These are phyloP conservation scores for Myriosclerotinia curreyana DNA, from an alignment of 2,329 filamentous ascomycete species.

Conservation along the genomic window DNA sequence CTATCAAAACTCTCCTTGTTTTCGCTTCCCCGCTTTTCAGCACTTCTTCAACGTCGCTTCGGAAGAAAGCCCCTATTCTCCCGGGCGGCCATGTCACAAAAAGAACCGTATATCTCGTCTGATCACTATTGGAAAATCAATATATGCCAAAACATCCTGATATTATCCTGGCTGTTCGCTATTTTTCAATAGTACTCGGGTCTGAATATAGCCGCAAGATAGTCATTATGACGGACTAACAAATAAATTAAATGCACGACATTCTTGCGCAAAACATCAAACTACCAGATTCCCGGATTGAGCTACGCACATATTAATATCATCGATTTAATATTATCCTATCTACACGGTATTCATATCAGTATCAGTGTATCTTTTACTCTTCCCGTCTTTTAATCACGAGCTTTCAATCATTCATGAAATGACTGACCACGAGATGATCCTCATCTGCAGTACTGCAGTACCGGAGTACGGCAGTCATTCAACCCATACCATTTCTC, in stretches of 20 bases:
- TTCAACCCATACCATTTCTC: neutral
- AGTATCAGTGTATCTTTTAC: neutral
- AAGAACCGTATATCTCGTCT: neutral
- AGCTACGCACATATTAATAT: conserved; percentile 8
- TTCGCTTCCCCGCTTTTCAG: conserved; percentile 8
- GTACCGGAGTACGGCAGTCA: conserved; percentile 14
- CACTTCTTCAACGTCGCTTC: neutral
- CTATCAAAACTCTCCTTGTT: conserved; percentile 7
- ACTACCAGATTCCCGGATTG: conserved; percentile 18
- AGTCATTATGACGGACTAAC: neutral
- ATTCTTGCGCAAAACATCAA: conserved; percentile 7
- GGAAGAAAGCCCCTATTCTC: conserved; percentile 1
- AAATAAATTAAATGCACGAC: conserved; percentile 17
- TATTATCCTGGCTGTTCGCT: neutral
- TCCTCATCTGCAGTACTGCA: conserved; percentile 2
- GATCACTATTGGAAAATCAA: neutral
- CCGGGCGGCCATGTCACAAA: neutral
- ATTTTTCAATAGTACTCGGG: conserved; percentile 1
- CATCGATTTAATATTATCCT: conserved; percentile 7
- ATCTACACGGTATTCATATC: neutral
- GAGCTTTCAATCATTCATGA: conserved; percentile 4
- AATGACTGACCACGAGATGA: conserved; percentile 5
- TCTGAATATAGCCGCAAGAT: conserved; percentile 3
- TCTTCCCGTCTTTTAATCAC: conserved; percentile 14
- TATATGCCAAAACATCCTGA: neutral